Percentiles rank a stretch among this genome's conserved stretches.
Evolutionary conservation across 192 early-diverging fungal genomes (phyloP).

Genomic region (Pilobolus umbonatus): DNA sequence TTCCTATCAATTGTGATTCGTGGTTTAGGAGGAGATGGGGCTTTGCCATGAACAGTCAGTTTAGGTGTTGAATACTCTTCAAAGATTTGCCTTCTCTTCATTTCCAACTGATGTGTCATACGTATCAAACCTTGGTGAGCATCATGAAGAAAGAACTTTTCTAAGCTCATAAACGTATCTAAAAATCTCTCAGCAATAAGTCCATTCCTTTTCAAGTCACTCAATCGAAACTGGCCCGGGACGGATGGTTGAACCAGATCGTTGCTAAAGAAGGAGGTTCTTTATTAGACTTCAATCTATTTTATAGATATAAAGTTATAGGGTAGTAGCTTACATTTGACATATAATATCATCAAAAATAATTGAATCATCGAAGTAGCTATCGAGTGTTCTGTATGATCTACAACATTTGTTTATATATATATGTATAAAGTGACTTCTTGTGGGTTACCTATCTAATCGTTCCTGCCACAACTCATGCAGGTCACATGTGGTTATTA

Average conservation of each 20-base stretch:
- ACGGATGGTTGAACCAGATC: slow-evolving; percentile 30
- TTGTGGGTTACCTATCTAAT: slow-evolving; percentile 17
- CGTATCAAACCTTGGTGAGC: slow-evolving; percentile 21
- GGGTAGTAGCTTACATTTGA: slow-evolving; percentile 22
- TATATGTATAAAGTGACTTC: background rate
- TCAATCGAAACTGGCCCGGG: slow-evolving; percentile 24
- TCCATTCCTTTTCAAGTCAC: slow-evolving; percentile 30
- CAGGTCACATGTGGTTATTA: slow-evolving; percentile 81
- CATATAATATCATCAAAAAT: slow-evolving; percentile 34
- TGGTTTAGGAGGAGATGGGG: too few species aligned
- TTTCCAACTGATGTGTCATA: background rate
- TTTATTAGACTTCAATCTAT: background rate
- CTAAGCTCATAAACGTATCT: slow-evolving; percentile 34
- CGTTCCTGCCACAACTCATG: slow-evolving; percentile 86
- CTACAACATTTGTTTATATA: background rate
- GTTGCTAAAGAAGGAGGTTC: slow-evolving; percentile 20
- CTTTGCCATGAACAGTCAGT: background rate
- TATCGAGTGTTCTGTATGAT: background rate
- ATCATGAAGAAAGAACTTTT: slow-evolving; percentile 32
- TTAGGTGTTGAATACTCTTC: background rate
- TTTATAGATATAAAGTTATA: background rate
- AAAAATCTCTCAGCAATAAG: slow-evolving; percentile 34
- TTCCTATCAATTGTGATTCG: too few species aligned
- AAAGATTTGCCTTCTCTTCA: background rate
- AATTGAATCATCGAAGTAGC: slow-evolving; percentile 16